Conservation (phyloP, 768 basidiomycete species). For the Wakefieldia striispora region DNA sequence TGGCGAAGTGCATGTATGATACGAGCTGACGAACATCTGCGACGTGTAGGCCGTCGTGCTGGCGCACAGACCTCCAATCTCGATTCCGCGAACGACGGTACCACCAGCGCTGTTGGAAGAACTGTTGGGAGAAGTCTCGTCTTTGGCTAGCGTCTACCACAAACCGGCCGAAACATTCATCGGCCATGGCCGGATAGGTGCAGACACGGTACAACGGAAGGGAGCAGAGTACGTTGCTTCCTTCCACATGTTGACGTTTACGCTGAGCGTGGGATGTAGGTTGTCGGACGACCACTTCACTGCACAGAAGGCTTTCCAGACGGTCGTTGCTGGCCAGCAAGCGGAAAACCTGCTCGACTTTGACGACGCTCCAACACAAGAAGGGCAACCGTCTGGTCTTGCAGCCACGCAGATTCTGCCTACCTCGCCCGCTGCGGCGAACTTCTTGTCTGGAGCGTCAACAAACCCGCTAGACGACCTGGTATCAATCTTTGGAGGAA, state of each 20-base stretch:
- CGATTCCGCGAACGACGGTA: constrained; percentile 88
- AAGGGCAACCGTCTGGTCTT: constrained; percentile 65
- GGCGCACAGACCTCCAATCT: constrained; percentile 89
- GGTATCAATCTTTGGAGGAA: constrained; percentile 84
- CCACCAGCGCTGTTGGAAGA: constrained; percentile 87
- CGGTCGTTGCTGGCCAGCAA: constrained; percentile 87
- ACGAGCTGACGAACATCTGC: not conserved
- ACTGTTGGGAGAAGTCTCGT: constrained; percentile 84
- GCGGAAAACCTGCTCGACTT: constrained; percentile 96
- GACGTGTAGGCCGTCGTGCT: constrained; percentile 75
- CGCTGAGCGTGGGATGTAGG: constrained; percentile 29
- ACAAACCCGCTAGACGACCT: constrained; percentile 91
- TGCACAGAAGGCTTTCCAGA: constrained; percentile 83
- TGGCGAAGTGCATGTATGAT: not conserved
- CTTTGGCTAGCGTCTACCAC: constrained; percentile 93
- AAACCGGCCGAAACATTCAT: constrained; percentile 96
- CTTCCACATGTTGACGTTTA: not conserved
- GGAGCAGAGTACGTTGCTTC: constrained; percentile 51
- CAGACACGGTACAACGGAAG: constrained; percentile 70
- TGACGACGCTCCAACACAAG: constrained; percentile 63
- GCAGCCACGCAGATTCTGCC: constrained; percentile 75
- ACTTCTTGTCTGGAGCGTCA: constrained; percentile 74
- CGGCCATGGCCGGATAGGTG: constrained; percentile 85
- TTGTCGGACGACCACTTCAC: constrained; percentile 69
- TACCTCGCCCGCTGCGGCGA: constrained; percentile 70